phyloP scores from a whole-genome alignment of 148 eudicot genomes.

The Rhododendron williamsianum region DNA sequence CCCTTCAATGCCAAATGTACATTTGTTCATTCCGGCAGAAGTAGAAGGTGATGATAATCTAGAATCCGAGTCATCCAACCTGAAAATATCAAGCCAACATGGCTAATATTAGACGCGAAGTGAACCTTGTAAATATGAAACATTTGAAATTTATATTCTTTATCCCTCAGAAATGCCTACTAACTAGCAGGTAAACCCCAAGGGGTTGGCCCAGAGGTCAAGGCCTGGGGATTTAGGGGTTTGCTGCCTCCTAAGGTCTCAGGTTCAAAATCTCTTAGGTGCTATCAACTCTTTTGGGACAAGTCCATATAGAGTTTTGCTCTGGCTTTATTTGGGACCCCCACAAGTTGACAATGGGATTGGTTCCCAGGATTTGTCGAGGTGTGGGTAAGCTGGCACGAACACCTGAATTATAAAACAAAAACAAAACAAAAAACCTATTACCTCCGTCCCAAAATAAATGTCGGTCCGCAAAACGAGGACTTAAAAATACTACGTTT shows the following conservation, averaged over 20 bases:
- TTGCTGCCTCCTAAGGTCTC: background rate
- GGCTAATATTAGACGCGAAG: background rate
- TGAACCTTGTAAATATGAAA: background rate
- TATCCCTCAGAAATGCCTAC: background rate
- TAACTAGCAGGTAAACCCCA: background rate
- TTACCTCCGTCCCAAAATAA: too few relatives aligned
- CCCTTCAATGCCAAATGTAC: conserved; percentile 60
- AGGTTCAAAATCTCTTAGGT: background rate
- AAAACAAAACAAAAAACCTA: background rate
- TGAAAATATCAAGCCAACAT: conserved; percentile 16
- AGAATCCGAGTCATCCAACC: conserved; percentile 72
- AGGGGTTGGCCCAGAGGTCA: background rate
- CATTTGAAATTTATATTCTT: background rate
- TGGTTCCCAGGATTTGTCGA: background rate
- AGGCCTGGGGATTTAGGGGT: background rate
- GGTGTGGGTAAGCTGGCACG: background rate
- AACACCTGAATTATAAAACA: background rate
- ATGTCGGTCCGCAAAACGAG: too few relatives aligned
- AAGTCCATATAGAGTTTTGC: background rate
- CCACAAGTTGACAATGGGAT: background rate
- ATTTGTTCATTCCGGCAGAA: conserved; percentile 36
- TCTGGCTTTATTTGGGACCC: background rate
- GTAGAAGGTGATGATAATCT: conserved; percentile 51
- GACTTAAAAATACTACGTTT: too few relatives aligned
- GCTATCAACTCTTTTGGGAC: background rate